Evolutionary conservation across 2,329 filamentous ascomycete genomes (phyloP), one percentile per base, ranked within the genome.

Genomic region (Fusarium armeniacum): DNA sequence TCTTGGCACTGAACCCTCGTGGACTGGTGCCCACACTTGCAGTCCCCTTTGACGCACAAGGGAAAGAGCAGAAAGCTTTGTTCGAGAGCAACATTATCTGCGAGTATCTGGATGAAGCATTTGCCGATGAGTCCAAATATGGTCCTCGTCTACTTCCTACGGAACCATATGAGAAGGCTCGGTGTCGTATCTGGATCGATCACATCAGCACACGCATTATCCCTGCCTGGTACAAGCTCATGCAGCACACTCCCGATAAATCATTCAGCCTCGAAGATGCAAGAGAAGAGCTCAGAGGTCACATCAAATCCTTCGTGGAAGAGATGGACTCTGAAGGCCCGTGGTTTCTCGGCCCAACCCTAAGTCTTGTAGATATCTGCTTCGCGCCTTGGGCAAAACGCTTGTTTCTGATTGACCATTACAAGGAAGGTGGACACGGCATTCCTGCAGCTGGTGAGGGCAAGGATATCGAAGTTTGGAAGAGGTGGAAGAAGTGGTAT

Each of bases 81-180:
- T 93, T 91, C 72, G 91, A 95, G 77, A 92, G 89, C 73, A 87
- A 83, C 10, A 86, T 94, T 47, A 84, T 95, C 38, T 90, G 89
- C 78, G 91, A 94, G 76, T 95, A 92, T 70, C 83, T 95, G 1
- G 89, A 95, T 68, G 91, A 94, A 66, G 88, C 87, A 0, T 93
- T 88, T 65, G 81, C 84, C 0, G 82, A 84, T 74, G 78, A 82
- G 57, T 56, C 56, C 1, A 68, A 71, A 10, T 73, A 86, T 53
- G 82, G 81, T 0, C 83, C 82, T 3, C 76, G 79, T 2, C 77
- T 94, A 6, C 79, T 92, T 12, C 89, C 91, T 0, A 74, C 78
- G 0, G 87, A 89, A 58, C 81, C 87, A 0, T 94, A 93, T 73
- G 84, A 88, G 56, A 83, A 86, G 54, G 92, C 92, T 5, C 79